Evolutionary conservation across 2,329 filamentous ascomycete genomes (phyloP).

Genomic region (Aspergillus brunneoviolaceus): DNA sequence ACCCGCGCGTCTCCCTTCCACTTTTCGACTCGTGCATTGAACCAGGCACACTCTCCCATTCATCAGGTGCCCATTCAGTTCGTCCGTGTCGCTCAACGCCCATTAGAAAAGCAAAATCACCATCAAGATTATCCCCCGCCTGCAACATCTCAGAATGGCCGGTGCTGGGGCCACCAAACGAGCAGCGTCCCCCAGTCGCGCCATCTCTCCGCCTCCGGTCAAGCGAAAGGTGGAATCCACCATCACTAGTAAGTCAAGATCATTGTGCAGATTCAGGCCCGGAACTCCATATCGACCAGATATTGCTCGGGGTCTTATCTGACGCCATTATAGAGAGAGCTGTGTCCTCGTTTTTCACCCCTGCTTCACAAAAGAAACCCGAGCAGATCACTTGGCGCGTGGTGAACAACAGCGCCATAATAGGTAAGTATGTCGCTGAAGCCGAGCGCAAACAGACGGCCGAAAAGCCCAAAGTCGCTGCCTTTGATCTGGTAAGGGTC

Average conservation of each 20-base stretch:
- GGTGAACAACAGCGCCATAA: slow-evolving; percentile 68
- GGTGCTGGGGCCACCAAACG: slow-evolving; percentile 34
- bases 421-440: slow-evolving; percentile 66
- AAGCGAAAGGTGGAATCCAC: slow-evolving; percentile 57
- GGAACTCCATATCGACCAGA: background rate
- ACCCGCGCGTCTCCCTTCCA: slow-evolving; percentile 24
- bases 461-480: slow-evolving; percentile 40
- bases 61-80: background rate
- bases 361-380: slow-evolving; percentile 77
- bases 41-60: slow-evolving; percentile 4
- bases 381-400: slow-evolving; percentile 69
- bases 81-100: too few relatives aligned
- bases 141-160: slow-evolving; percentile 26
- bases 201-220: slow-evolving; percentile 58
- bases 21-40: background rate
- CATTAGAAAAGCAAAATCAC: too few relatives aligned
- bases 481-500: slow-evolving; percentile 46
- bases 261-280: background rate
- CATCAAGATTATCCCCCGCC: slow-evolving; percentile 11
- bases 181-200: slow-evolving; percentile 35
- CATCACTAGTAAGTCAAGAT: slow-evolving; percentile 49
- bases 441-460: slow-evolving; percentile 12
- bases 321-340: slow-evolving; percentile 43
- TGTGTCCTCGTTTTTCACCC: slow-evolving; percentile 84
- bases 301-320: background rate